Evolutionary conservation across 495 filamentous ascomycete species (phyloP), one percentile per base, ranked within the genome.

Genomic region (Xylaria cubensis): DNA sequence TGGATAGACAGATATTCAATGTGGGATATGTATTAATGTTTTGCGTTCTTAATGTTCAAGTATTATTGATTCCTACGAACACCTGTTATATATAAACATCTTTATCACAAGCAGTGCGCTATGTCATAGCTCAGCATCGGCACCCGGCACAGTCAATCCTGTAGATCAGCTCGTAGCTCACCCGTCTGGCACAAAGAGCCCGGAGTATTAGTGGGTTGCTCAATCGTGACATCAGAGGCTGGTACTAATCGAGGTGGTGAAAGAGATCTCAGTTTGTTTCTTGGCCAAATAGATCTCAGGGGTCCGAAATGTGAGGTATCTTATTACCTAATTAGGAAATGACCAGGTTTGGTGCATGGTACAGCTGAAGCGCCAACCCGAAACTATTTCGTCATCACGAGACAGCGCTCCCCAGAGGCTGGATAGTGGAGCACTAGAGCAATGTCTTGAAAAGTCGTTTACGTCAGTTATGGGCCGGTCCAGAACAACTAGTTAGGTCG

Each of bases 171-270:
- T 10, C 32, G 42, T 17, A 44, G 21, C 12, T 39, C 46, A 19
- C 51, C 15, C 6, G 15, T 50, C 19, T 19, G 10, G 46, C 44
- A 29, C 36, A 61, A 61, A 44, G 64, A 26, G 2, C 46, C 44
- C 17, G 53, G 53, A 46, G 64, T 53, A 53, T 21, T 66, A 26
- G 50, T 42, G 39, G 9, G 12, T 6, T 1, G 32, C 21, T 53
- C 64, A 29, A 42, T 44, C 26, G 65, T 67, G 65, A 67, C 65
- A 67, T 67, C 65, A 67, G 65, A 39, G 19, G 10, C 34, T 56
- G 19, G 50, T 36, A 15, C 36, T 4, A 7, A 67, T 55, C 65
- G 32, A n/a, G 26, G n/a, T 55, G 34, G 36, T 67, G 9, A 67
- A 67, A 67, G 65, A 67, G 44, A 67, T 67, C 32, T 61, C 13